These are phyloP conservation scores for Hypoxylon sp. DNA, from an alignment of 2,329 filamentous ascomycete species.

Conservation along the genomic window DNA sequence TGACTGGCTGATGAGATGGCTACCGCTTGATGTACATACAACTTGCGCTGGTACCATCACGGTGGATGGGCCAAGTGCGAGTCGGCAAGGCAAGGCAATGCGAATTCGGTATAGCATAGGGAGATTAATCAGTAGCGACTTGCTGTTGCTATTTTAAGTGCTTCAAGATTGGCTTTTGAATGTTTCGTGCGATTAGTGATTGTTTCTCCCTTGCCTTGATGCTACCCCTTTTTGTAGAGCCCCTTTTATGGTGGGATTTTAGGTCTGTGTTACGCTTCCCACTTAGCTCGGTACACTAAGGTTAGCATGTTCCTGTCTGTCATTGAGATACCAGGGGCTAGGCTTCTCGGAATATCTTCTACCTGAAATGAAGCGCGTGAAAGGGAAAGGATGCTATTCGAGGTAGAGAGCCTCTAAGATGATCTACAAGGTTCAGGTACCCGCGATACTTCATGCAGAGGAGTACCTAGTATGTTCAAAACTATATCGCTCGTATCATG, in stretches of 20 bases:
- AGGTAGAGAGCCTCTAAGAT: no score
- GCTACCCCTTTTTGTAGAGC: not conserved
- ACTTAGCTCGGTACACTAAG: not conserved
- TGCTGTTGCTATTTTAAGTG: not conserved
- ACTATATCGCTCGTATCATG: conserved; percentile 2
- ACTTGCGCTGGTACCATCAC: not conserved
- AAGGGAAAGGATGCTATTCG: no score
- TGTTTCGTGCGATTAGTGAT: not conserved
- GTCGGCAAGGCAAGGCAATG: not conserved
- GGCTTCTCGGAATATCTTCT: no score
- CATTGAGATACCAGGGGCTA: no score
- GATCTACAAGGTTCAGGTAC: conserved; percentile 28
- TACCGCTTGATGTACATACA: not conserved
- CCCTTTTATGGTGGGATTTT: not conserved
- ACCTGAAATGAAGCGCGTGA: no score
- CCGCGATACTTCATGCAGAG: conserved; percentile 22
- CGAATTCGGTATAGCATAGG: conserved; percentile 12
- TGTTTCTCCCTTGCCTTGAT: not conserved
- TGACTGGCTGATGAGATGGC: not conserved
- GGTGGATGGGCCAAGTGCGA: not conserved
- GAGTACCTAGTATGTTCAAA: conserved; percentile 24
- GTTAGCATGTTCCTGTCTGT: no score
- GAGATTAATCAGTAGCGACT: conserved; percentile 10
- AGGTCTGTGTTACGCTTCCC: not conserved
- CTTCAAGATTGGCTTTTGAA: not conserved